These are phyloP conservation scores for Stachybotrys chartarum DNA, from an alignment of 2,329 filamentous ascomycete genomes.

Conservation along the genomic window DNA sequence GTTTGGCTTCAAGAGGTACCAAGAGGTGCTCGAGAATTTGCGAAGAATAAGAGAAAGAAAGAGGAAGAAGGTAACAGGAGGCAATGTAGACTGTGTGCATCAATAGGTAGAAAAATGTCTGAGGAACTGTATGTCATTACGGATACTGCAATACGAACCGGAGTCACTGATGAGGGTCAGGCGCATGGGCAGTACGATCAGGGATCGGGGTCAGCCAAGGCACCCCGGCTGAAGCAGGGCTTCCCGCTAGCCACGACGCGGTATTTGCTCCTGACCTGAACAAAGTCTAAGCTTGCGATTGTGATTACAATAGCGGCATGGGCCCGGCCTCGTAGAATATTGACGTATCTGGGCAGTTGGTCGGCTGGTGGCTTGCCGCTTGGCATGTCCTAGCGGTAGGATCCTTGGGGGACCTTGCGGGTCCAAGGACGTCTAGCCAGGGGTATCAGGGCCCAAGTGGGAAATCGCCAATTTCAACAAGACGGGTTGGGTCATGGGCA, in stretches of 20 bases:
- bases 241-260: neutral
- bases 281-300: neutral
- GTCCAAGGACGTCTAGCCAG: neutral
- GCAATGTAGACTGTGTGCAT: no score
- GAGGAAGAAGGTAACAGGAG: no score
- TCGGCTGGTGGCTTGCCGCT: neutral
- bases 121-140: no score
- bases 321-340: neutral
- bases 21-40: no score
- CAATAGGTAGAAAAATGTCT: no score
- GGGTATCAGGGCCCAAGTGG: neutral
- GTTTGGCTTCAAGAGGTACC: no score
- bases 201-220: neutral
- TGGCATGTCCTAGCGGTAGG: neutral
- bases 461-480: neutral
- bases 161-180: no score
- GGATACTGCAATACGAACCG: no score
- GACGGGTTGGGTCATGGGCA: neutral
- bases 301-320: neutral
- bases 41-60: no score
- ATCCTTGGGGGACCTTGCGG: neutral
- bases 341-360: neutral
- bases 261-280: neutral
- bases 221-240: neutral
- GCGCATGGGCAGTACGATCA: neutral